These are phyloP conservation scores for Rubus parviflorus DNA, from an alignment of 306 rosid genomes.

Conservation along the genomic window DNA sequence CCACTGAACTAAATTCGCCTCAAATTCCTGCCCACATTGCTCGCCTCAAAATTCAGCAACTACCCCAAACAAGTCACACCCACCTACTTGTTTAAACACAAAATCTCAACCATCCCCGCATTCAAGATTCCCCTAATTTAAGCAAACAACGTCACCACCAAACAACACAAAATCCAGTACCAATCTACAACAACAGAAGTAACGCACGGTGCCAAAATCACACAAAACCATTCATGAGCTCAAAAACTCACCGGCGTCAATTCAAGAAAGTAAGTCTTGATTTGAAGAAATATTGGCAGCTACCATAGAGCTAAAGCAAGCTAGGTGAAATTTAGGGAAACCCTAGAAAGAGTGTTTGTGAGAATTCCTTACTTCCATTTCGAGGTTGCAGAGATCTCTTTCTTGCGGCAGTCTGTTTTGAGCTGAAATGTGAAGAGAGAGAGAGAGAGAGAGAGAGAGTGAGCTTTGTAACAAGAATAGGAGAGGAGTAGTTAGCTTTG, in stretches of 20 bases:
- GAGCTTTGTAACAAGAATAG: constrained; percentile 33
- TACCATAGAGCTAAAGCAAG: constrained; percentile 2
- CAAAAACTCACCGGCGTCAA: neutral
- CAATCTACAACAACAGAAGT: neutral
- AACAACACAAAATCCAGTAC: neutral
- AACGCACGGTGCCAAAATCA: neutral
- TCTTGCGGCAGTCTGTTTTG: constrained; percentile 33
- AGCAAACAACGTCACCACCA: constrained; percentile 14
- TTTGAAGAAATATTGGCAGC: no score
- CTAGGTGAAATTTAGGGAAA: constrained; percentile 21
- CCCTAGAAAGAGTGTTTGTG: constrained; percentile 23
- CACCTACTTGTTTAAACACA: constrained; percentile 30
- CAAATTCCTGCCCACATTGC: constrained; percentile 24
- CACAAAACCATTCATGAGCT: constrained; percentile 8
- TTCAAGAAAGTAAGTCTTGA: no score
- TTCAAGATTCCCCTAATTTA: neutral
- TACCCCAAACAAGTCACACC: constrained; percentile 25
- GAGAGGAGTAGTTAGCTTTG: constrained; percentile 47
- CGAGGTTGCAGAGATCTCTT: constrained; percentile 64
- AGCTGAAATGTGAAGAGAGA: constrained; percentile 46
- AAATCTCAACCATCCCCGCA: neutral
- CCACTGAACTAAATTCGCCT: constrained; percentile 8
- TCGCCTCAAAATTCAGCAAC: constrained; percentile 31
- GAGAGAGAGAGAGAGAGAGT: constrained; percentile 20
- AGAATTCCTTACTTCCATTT: constrained; percentile 52